Conservation (phyloP, 495 filamentous ascomycete genomes). For the Xylaria intraflava region DNA sequence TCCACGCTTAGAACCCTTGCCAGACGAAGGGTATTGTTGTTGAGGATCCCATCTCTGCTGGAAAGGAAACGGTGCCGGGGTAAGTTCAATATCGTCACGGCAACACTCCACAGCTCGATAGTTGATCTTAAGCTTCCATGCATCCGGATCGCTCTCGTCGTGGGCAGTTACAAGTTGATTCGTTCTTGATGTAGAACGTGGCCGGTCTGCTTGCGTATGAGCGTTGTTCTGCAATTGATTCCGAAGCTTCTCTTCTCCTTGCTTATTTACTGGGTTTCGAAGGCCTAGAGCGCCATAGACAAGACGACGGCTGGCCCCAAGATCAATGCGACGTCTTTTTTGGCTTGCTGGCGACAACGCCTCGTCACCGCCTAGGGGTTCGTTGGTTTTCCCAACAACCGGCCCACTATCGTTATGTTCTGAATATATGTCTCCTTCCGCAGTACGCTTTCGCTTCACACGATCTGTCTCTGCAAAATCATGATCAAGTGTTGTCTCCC, state of each 20-base stretch:
- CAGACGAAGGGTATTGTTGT: slow-evolving; percentile 41
- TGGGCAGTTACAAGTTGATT: background rate
- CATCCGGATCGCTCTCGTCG: slow-evolving; percentile 33
- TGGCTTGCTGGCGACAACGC: slow-evolving; percentile 25
- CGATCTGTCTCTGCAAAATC: background rate
- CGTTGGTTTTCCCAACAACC: background rate
- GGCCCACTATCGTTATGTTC: background rate
- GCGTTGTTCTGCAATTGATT: slow-evolving; percentile 46
- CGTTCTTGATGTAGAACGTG: background rate
- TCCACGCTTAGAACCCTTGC: slow-evolving; percentile 29
- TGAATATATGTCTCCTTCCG: background rate
- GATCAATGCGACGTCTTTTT: slow-evolving; percentile 50
- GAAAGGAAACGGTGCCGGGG: slow-evolving; percentile 83
- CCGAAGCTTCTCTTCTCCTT: slow-evolving; percentile 58
- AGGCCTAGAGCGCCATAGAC: slow-evolving; percentile 70
- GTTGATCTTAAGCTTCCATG: slow-evolving; percentile 69
- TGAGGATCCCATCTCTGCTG: slow-evolving; percentile 80
- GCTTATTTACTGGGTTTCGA: slow-evolving; percentile 57
- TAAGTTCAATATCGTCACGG: slow-evolving; percentile 63
- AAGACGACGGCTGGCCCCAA: slow-evolving; percentile 58
- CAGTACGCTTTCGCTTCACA: slow-evolving; percentile 13
- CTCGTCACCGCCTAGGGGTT: slow-evolving; percentile 6
- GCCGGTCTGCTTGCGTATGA: slow-evolving; percentile 19
- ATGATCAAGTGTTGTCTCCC: slow-evolving; percentile 2
- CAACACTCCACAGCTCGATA: slow-evolving; percentile 77